phyloP scores from a whole-genome alignment of 2,329 filamentous ascomycete species.

The Penicillium verrucosum region DNA sequence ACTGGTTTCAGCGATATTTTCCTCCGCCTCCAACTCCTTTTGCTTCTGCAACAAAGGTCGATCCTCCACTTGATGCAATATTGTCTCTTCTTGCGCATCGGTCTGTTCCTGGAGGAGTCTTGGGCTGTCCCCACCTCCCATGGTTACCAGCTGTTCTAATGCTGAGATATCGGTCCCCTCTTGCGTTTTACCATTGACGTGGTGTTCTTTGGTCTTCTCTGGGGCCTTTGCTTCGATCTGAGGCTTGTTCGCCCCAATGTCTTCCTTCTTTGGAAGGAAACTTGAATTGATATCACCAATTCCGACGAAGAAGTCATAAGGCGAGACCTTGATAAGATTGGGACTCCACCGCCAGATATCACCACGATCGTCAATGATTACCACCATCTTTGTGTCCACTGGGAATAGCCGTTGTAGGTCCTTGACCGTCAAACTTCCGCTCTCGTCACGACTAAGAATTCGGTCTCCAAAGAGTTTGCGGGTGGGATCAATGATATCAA shows the following conservation, averaged over 20 bases:
- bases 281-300: slow-evolving; percentile 99
- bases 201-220: slow-evolving; percentile 25
- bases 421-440: slow-evolving; percentile 87
- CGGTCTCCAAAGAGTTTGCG: slow-evolving; percentile 87
- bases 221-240: slow-evolving; percentile 23
- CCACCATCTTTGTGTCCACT: slow-evolving; percentile 97
- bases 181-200: slow-evolving; percentile 34
- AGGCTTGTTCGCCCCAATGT: slow-evolving; percentile 49
- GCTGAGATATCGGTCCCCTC: slow-evolving; percentile 49
- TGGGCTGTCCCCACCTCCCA: slow-evolving; percentile 69
- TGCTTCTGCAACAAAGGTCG: slow-evolving; percentile 89
- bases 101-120: slow-evolving; percentile 69
- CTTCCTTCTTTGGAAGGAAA: slow-evolving; percentile 77
- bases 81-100: slow-evolving; percentile 78
- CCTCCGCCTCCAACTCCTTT: slow-evolving; percentile 81
- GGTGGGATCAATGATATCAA: slow-evolving; percentile 86
- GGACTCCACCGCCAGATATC: slow-evolving; percentile 94
- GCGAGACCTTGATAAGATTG: slow-evolving; percentile 90
- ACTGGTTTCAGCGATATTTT: slow-evolving; percentile 60
- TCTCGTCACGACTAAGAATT: slow-evolving; percentile 95
- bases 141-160: slow-evolving; percentile 71
- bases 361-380: slow-evolving; percentile 95
- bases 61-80: slow-evolving; percentile 86
- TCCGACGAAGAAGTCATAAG: slow-evolving; percentile 97
- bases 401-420: slow-evolving; percentile 88